Percentiles rank a stretch among this genome's conserved stretches.
Conservation (phyloP, 805 yeast species). For the Kurtzmaniella fragi region DNA sequence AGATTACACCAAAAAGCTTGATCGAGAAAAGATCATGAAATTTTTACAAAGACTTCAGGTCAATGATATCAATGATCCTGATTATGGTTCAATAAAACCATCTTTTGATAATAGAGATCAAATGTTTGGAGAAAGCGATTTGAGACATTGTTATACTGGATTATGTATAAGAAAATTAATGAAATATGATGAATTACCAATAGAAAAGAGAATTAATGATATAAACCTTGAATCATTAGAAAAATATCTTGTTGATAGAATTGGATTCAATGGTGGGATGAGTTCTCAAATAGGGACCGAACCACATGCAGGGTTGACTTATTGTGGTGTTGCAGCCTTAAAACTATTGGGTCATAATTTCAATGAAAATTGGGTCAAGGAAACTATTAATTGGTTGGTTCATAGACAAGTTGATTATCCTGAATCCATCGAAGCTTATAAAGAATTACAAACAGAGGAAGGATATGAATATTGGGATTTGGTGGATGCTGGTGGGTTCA, state of each 20-base stretch:
- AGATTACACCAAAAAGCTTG: slow-evolving; percentile 21
- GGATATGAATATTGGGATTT: slow-evolving; percentile 34
- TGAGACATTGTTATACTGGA: slow-evolving; percentile 74
- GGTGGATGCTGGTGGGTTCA: slow-evolving; percentile 69
- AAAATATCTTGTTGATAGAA: slow-evolving; percentile 24
- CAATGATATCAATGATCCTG: slow-evolving; percentile 13
- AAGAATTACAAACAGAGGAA: slow-evolving; percentile 22
- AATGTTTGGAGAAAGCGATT: slow-evolving; percentile 62
- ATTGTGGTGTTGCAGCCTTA: slow-evolving; percentile 71
- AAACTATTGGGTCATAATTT: slow-evolving; percentile 29
- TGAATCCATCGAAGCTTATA: slow-evolving; percentile 10
- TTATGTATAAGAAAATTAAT: slow-evolving; percentile 53
- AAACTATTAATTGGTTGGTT: slow-evolving; percentile 54
- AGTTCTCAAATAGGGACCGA: slow-evolving; percentile 52
- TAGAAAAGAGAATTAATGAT: slow-evolving; percentile 21
- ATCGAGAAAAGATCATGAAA: slow-evolving; percentile 45
- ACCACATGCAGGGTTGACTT: slow-evolving; percentile 83
- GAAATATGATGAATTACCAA: slow-evolving; percentile 27
- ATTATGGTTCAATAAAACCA: slow-evolving; percentile 31
- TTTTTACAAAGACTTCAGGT: slow-evolving; percentile 60
- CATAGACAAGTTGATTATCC: slow-evolving; percentile 55
- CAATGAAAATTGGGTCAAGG: slow-evolving; percentile 11
- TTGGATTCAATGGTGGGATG: slow-evolving; percentile 64
- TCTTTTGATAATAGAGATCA: slow-evolving; percentile 9
- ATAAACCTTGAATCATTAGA: slow-evolving; percentile 40